A percentile compares a stretch with the other conserved stretches of the same genome.
Conservation (phyloP, 2,329 filamentous ascomycete species). For the Periconia digitata region DNA sequence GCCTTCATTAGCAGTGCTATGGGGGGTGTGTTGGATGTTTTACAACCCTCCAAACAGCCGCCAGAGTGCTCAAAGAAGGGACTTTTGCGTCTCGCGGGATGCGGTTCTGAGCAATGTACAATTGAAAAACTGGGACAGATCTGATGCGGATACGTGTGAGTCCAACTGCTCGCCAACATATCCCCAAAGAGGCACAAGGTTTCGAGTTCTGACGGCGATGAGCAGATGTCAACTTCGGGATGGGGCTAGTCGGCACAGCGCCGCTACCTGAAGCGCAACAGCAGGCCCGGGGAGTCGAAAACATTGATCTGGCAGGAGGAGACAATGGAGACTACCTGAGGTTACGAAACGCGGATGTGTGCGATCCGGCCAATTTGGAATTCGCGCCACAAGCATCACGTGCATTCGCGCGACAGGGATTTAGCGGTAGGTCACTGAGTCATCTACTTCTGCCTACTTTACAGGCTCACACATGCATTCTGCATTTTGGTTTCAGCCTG, state of each 20-base stretch:
- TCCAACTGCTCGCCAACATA: slow-evolving; percentile 9
- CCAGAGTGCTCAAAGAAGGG: slow-evolving; percentile 12
- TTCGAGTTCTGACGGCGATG: slow-evolving; percentile 30
- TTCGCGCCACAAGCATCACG: slow-evolving; percentile 13
- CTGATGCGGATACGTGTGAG: slow-evolving; percentile 39
- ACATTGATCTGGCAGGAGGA: slow-evolving; percentile 12
- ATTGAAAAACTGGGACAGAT: slow-evolving; percentile 25
- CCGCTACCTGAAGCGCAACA: slow-evolving; percentile 31
- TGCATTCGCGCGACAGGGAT: slow-evolving; percentile 8
- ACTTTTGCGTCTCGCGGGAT: slow-evolving; percentile 23
- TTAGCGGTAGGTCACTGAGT: slow-evolving; percentile 29
- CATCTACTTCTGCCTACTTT: slow-evolving; percentile 19
- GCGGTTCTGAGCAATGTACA: slow-evolving; percentile 31
- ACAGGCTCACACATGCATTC: not conserved
- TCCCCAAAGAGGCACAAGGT: slow-evolving; percentile 10
- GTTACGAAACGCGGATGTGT: slow-evolving; percentile 34
- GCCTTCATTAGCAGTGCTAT: slow-evolving; percentile 46
- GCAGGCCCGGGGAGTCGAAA: slow-evolving; percentile 15
- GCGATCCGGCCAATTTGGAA: slow-evolving; percentile 23
- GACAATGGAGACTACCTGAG: slow-evolving; percentile 23
- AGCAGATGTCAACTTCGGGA: slow-evolving; percentile 35
- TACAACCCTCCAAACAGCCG: slow-evolving; percentile 19
- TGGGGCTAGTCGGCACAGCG: slow-evolving; percentile 30
- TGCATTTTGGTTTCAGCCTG: slow-evolving; percentile 30
- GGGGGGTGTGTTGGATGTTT: slow-evolving; percentile 49